A percentile compares a stretch with the other conserved stretches of the same genome.
Conservation (phyloP, 306 rosid genomes). For the Vicia faba region DNA sequence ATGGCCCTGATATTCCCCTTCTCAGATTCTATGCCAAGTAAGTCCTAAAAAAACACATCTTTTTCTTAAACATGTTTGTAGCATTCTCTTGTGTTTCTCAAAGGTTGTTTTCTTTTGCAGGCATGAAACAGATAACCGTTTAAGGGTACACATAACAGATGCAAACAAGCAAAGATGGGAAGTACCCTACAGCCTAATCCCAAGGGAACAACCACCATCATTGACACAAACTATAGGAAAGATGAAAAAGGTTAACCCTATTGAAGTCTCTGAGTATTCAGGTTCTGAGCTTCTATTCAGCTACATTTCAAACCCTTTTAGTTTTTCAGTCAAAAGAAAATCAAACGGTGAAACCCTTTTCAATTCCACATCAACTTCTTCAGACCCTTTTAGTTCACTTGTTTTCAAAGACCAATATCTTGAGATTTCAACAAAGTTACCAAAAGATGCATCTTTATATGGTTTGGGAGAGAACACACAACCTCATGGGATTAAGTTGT, state of each 20-base stretch:
- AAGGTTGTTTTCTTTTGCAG: constrained; percentile 39
- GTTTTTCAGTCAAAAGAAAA: constrained; percentile 70
- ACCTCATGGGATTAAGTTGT: constrained; percentile 83
- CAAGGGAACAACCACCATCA: constrained; percentile 71
- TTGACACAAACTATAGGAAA: constrained; percentile 48
- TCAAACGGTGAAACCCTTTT: constrained; percentile 80
- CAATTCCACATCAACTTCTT: constrained; percentile 51
- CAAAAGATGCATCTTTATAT: constrained; percentile 75
- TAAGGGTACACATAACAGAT: constrained; percentile 86
- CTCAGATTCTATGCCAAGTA: constrained; percentile 82
- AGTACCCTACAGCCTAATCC: constrained; percentile 81
- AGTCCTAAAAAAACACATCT: constrained; percentile 1
- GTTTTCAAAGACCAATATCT: constrained; percentile 95
- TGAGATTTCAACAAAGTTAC: constrained; percentile 80
- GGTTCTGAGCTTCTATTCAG: constrained; percentile 69
- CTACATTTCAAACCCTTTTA: constrained; percentile 77
- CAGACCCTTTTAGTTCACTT: constrained; percentile 60
- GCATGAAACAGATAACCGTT: constrained; percentile 77
- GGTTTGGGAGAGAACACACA: constrained; percentile 94
- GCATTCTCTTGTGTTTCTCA: neutral
- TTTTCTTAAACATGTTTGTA: neutral
- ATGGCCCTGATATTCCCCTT: constrained; percentile 79
- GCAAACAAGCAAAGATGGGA: constrained; percentile 87
- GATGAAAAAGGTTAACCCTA: constrained; percentile 42
- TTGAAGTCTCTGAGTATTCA: constrained; percentile 59